Base-by-base conservation (phyloP, 2,329 filamentous ascomycete genomes). In the Aspergillus eucalypticola region DNA sequence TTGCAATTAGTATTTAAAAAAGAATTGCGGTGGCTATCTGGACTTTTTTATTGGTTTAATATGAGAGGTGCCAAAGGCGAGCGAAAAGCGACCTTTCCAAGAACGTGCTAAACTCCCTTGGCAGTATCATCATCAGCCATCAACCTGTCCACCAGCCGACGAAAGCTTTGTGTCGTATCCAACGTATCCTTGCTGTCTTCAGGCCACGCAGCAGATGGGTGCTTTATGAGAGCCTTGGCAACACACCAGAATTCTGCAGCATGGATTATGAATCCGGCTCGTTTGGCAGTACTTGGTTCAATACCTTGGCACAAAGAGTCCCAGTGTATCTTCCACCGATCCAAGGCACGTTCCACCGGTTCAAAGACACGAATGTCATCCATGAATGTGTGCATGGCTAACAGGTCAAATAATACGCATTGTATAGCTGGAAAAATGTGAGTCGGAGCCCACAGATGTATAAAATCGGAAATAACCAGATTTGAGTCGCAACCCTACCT, bases 211-310 rank as follows among this genome's bases (percentile, higher is more conserved):
- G 13, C 35, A 3, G 51, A 27, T 2, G 51, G 51, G 1, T 27
- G 35, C 51, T 6, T 21, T 13, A 53, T 13, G 0, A 53, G 35
- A 0, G 21, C 51, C 51, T 53, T 53, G 17, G 51, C 51, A n/a
- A 53, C 51, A 32, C 35, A 41, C 51, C 51, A 53, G 6, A 39
- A 53, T 35, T 53, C 51, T 3, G 39, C 51, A 1, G 51, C 51
- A 41, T 53, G 51, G 19, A 53, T 53, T 21, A 53, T 53, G 13
- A 53, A 53, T 13, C 51, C 51, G 1, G 51, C 51, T 10, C 51
- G 51, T 27, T 41, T 5, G 19, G 51, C 19, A 25, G 11, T 25
- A 15, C 17, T 13, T 5, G 51, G 19, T n/a, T 41, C 35, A 2
- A 39, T 41, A 0, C 21, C 32, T 8, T 35, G 19, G 19, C 15